Conservation (phyloP, 2,329 filamentous ascomycete species). For the Helminthosporium solani region DNA sequence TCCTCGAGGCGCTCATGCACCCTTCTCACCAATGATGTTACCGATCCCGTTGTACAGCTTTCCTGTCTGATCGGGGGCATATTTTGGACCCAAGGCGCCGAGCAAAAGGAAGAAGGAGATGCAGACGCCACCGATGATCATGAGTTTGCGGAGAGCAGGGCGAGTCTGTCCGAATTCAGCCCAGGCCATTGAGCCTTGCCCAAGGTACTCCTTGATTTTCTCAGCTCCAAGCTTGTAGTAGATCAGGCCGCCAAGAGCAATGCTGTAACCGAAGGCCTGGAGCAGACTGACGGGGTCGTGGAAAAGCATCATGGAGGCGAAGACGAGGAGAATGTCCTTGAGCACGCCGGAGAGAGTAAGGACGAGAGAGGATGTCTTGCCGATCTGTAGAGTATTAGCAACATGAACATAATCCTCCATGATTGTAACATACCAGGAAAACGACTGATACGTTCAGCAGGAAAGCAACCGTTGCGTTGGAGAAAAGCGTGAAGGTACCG, state of each 20-base stretch:
- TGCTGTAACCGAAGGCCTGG: conserved; percentile 81
- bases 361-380: conserved; percentile 82
- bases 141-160: conserved; percentile 75
- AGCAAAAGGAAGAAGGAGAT: conserved; percentile 70
- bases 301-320: conserved; percentile 79
- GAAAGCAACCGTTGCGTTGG: conserved; percentile 78
- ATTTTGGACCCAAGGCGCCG: conserved; percentile 47
- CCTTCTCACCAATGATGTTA: conserved; percentile 37
- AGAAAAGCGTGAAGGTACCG: conserved; percentile 69
- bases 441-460: conserved; percentile 82
- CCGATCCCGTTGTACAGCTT: conserved; percentile 38
- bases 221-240: conserved; percentile 87
- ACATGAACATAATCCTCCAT: not conserved
- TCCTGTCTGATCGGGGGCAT: conserved; percentile 40
- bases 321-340: conserved; percentile 82
- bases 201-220: conserved; percentile 76
- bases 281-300: conserved; percentile 70
- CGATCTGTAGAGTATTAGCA: conserved; percentile 60
- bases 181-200: conserved; percentile 74
- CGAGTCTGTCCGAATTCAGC: conserved; percentile 78
- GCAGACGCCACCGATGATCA: conserved; percentile 65
- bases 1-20: conserved; percentile 11
- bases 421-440: conserved; percentile 66
- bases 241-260: conserved; percentile 74
- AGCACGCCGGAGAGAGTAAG: conserved; percentile 85